Base-by-base conservation (phyloP, 1,284 basidiomycete genomes). In the Grifola frondosa region DNA sequence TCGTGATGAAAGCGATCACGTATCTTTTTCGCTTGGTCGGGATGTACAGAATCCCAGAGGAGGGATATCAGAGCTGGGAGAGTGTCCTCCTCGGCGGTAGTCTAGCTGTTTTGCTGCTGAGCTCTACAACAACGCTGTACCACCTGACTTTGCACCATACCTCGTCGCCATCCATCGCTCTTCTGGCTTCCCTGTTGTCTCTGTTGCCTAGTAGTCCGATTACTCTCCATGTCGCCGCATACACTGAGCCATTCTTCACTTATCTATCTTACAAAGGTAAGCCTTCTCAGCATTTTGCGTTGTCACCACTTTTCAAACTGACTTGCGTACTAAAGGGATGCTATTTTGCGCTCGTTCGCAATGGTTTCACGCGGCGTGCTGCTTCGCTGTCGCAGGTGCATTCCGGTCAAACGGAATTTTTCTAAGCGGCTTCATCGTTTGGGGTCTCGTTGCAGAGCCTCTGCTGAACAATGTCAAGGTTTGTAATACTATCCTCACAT, bases 341-440 rank as follows among this genome's bases (percentile, higher is more conserved):
- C 65, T 84, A 11, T 73, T 64, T 23, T 81, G 80, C 50, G 70
- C 77, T 0, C 63, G 61, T 9, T 55, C 60, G 9, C 68, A 69
- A 35, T 85, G 80, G 73, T 10, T 76, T 4, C 17, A 49, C 2
- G 86, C 89, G 0, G 68, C 84, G 0, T 1, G 83, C 0, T 74
- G 61, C 35, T 94, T 97, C 57, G 72, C 80, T 0, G 52, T 77
- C 0, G 88, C 92, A 1, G 76, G 79, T 1, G 49, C 62, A 1
- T 88, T 97, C 47, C 78, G 96, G 23, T 86, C 92, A 0, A 97
- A 95, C 48, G 93, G 91, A 2, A 64, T 91, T 17, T 66, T 96
- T 31, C 74, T 91, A 0, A 65, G 72, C 13, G 88, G 88, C 0
- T 93, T 89, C 61, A 66, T 94, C 26, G 53, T 82, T 2, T 94